Evolutionary conservation across 495 filamentous ascomycete species (phyloP).

Genomic region (Beverwykella pulmonaria): DNA sequence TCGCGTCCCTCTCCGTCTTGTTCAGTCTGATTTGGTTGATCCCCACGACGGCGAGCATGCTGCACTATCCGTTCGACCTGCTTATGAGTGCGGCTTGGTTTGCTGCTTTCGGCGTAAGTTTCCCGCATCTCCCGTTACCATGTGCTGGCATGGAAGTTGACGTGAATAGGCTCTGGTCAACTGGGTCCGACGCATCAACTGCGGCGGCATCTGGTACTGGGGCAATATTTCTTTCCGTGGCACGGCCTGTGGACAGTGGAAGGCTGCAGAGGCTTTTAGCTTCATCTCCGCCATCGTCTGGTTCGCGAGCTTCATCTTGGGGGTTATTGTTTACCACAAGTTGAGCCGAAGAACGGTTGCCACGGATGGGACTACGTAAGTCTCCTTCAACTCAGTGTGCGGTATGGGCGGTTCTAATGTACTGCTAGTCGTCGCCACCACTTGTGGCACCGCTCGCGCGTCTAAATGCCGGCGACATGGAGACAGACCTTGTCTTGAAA

Average conservation of each 20-base stretch:
- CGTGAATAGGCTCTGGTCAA: slow-evolving; percentile 46
- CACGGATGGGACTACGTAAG: slow-evolving; percentile 17
- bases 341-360: background rate
- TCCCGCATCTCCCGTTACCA: background rate
- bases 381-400: background rate
- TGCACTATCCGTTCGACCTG: slow-evolving; percentile 42
- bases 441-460: slow-evolving; percentile 16
- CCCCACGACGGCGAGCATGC: slow-evolving; percentile 51
- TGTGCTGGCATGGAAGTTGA: background rate
- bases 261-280: slow-evolving; percentile 66
- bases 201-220: slow-evolving; percentile 61
- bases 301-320: slow-evolving; percentile 50
- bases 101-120: slow-evolving; percentile 32
- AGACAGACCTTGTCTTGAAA: no score
- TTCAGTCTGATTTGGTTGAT: slow-evolving; percentile 59
- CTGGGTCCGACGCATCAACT: slow-evolving; percentile 52
- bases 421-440: slow-evolving; percentile 4
- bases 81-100: slow-evolving; percentile 35
- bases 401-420: background rate
- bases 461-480: background rate
- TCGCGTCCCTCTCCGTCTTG: slow-evolving; percentile 59
- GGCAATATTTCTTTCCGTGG: slow-evolving; percentile 40
- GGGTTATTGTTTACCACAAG: slow-evolving; percentile 17
- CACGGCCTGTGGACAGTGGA: slow-evolving; percentile 61
- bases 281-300: slow-evolving; percentile 70